Evolutionary conservation across 1,284 basidiomycete genomes (phyloP).

Genomic region (Trametes polyzona): DNA sequence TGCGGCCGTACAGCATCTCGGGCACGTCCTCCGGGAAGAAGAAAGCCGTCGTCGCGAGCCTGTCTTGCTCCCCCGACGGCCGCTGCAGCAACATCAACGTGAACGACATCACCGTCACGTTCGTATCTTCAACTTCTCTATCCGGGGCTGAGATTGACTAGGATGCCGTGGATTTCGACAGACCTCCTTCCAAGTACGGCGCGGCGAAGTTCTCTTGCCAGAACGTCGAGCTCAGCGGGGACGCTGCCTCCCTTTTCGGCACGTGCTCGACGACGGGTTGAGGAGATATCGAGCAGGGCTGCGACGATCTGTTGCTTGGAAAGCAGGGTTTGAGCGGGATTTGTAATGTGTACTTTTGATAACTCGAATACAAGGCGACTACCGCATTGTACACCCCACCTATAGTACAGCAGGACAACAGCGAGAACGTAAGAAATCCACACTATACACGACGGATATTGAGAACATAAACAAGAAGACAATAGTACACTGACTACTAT

Average conservation of each 20-base stretch:
- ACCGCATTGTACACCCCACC: not conserved
- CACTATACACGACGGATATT: not conserved
- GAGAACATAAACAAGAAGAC: not conserved
- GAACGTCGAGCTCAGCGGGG: slow-evolving; percentile 39
- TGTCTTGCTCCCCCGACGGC: slow-evolving; percentile 58
- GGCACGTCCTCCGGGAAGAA: slow-evolving; percentile 56
- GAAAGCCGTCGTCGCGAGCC: slow-evolving; percentile 53
- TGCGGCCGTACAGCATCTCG: slow-evolving; percentile 45
- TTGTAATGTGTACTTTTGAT: no score
- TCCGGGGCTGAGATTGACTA: not conserved
- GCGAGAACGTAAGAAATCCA: not conserved
- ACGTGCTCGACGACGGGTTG: slow-evolving; percentile 33
- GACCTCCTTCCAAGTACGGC: slow-evolving; percentile 36
- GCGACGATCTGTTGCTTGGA: no score
- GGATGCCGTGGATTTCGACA: slow-evolving; percentile 2
- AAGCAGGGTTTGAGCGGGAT: no score
- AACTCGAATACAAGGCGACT: no score
- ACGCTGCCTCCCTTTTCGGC: slow-evolving; percentile 36
- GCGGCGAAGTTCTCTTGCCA: slow-evolving; percentile 37
- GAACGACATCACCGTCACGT: slow-evolving; percentile 46
- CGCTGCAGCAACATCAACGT: slow-evolving; percentile 55
- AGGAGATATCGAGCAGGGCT: not conserved
- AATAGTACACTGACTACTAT: not conserved
- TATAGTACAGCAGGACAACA: not conserved
- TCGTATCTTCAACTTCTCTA: slow-evolving; percentile 13